These are phyloP conservation scores for Haplosporangium sp. DNA, from an alignment of 371 early-diverging fungal species.

Conservation along the genomic window DNA sequence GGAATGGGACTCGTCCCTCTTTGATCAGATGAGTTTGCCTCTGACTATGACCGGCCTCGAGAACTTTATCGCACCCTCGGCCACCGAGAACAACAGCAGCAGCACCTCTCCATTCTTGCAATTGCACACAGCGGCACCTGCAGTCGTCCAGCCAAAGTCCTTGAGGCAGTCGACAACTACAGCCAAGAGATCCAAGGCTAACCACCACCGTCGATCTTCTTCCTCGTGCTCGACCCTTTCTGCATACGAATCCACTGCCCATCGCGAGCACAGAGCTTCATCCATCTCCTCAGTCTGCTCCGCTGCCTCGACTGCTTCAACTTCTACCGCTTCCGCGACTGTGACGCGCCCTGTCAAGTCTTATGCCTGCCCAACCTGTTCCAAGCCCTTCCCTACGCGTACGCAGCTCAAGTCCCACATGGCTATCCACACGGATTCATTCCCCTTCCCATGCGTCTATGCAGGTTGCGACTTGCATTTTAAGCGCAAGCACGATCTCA, in stretches of 20 bases:
- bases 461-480: slow-evolving; percentile 45
- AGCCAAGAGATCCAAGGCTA: slow-evolving; percentile 15
- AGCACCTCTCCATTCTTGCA: slow-evolving; percentile 1
- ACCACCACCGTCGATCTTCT: slow-evolving; percentile 40
- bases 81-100: slow-evolving; percentile 7
- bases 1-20: slow-evolving; percentile 32
- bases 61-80: slow-evolving; percentile 32
- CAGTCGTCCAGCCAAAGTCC: slow-evolving; percentile 1
- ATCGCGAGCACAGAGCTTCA: slow-evolving; percentile 44
- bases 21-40: slow-evolving; percentile 44
- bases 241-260: slow-evolving; percentile 42
- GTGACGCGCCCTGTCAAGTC: slow-evolving; percentile 34
- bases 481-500: slow-evolving; percentile 49
- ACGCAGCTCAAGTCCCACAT: slow-evolving; percentile 54
- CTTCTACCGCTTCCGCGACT: slow-evolving; percentile 11
- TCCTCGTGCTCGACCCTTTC: slow-evolving; percentile 41
- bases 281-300: slow-evolving; percentile 49
- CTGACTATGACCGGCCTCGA: slow-evolving; percentile 35
- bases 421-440: slow-evolving; percentile 46
- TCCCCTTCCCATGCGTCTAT: slow-evolving; percentile 43
- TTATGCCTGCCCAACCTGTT: slow-evolving; percentile 38
- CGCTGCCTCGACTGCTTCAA: slow-evolving; percentile 8
- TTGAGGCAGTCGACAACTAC: slow-evolving; percentile 26
- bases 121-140: neutral
- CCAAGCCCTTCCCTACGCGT: slow-evolving; percentile 49